These are phyloP conservation scores for Hygrocybe coccinea DNA, from an alignment of 768 basidiomycete species.

Conservation along the genomic window DNA sequence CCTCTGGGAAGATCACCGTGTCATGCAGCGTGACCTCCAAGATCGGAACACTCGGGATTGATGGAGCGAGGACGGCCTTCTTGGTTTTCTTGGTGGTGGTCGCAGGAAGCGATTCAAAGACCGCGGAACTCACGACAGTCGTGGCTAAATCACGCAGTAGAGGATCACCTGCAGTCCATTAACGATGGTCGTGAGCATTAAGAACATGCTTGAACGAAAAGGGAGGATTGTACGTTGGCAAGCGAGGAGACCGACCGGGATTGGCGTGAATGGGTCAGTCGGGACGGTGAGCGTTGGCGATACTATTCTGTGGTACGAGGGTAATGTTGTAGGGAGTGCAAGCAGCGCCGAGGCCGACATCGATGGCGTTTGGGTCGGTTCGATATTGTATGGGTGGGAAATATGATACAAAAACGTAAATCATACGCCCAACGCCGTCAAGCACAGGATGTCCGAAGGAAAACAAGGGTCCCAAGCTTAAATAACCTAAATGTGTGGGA, in stretches of 20 bases:
- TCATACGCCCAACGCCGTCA: too few relatives aligned
- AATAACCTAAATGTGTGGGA: too few relatives aligned
- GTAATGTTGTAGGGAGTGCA: conserved; percentile 35
- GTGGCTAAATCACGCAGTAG: conserved; percentile 57
- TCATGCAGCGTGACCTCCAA: conserved; percentile 70
- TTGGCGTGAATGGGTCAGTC: conserved; percentile 42
- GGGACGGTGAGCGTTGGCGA: conserved; percentile 55
- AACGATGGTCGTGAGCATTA: neutral
- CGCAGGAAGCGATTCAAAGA: conserved; percentile 25
- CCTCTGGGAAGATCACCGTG: conserved; percentile 78
- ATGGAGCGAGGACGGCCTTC: conserved; percentile 19
- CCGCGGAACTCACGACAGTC: conserved; percentile 49
- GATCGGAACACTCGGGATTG: conserved; percentile 41
- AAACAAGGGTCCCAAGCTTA: too few relatives aligned
- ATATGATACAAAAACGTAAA: too few relatives aligned
- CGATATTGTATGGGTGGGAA: too few relatives aligned
- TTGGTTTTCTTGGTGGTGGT: too few relatives aligned
- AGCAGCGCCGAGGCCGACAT: too few relatives aligned
- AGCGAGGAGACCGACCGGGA: conserved; percentile 73
- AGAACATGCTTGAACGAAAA: neutral
- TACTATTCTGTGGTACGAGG: conserved; percentile 62
- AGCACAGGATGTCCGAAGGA: too few relatives aligned
- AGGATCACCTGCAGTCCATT: conserved; percentile 53
- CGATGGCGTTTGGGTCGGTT: too few relatives aligned
- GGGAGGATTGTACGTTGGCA: conserved; percentile 58